phyloP scores from a whole-genome alignment of 495 filamentous ascomycete species.

The Penicillium cataractarum region DNA sequence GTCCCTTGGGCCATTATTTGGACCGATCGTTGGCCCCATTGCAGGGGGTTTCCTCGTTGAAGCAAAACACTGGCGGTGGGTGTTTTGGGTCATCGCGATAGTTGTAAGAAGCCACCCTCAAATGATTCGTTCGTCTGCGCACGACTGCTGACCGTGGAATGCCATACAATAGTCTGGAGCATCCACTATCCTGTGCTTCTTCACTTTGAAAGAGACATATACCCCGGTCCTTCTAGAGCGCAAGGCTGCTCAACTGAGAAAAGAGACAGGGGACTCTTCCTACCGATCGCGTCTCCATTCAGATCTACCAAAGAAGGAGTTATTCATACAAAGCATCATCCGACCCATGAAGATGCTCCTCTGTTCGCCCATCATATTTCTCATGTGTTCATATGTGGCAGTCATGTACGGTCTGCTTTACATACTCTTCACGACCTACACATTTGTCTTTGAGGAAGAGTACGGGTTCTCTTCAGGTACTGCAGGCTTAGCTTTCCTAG shows the following conservation, averaged over 20 bases:
- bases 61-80: constrained; percentile 52
- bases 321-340: constrained; percentile 50
- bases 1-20: constrained; percentile 52
- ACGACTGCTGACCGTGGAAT: neutral
- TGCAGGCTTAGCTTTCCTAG: constrained; percentile 59
- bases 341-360: constrained; percentile 54
- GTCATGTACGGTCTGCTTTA: constrained; percentile 65
- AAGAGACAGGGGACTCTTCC: constrained; percentile 59
- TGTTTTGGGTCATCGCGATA: constrained; percentile 50
- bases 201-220: constrained; percentile 56
- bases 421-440: constrained; percentile 62
- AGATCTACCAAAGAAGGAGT: constrained; percentile 32
- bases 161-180: neutral
- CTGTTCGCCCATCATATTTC: constrained; percentile 59
- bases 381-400: constrained; percentile 32
- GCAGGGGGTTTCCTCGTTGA: constrained; percentile 51
- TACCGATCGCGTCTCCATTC: constrained; percentile 45
- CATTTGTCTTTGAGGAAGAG: constrained; percentile 48
- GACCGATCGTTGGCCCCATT: constrained; percentile 48
- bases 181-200: constrained; percentile 26
- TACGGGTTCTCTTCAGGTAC: constrained; percentile 53
- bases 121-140: neutral
- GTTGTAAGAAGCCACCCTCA: neutral
- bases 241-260: constrained; percentile 54
- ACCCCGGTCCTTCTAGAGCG: constrained; percentile 58